phyloP scores from a whole-genome alignment of 306 rosid genomes.

The Corylus heterophylla region DNA sequence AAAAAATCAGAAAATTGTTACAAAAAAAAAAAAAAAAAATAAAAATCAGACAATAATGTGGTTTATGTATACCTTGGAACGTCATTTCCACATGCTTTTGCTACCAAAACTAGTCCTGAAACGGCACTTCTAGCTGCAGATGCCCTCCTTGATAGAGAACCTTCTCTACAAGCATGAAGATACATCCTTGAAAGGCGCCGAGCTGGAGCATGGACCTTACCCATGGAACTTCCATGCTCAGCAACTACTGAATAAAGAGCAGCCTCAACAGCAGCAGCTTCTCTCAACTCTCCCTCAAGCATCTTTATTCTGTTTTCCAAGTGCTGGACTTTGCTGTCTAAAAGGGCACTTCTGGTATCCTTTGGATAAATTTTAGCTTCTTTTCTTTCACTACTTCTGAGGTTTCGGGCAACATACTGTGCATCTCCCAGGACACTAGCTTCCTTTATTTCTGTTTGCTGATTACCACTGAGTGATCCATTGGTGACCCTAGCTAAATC shows the following conservation, averaged over 20 bases:
- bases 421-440: conserved; percentile 46
- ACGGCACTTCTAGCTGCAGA: conserved; percentile 89
- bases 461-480: conserved; percentile 41
- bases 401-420: conserved; percentile 43
- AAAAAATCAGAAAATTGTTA: conserved; percentile 11
- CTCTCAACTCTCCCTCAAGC: conserved; percentile 96
- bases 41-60: conserved; percentile 13
- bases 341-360: conserved; percentile 59
- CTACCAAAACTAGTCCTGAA: conserved; percentile 88
- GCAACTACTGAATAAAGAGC: conserved; percentile 88
- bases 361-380: conserved; percentile 72
- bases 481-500: conserved; percentile 48
- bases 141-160: conserved; percentile 55
- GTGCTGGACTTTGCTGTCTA: conserved; percentile 67
- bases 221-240: conserved; percentile 98
- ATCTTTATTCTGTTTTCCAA: conserved; percentile 73
- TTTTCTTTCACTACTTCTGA: conserved; percentile 55
- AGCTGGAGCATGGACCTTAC: conserved; percentile 98
- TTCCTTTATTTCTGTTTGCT: conserved; percentile 49
- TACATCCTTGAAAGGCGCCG: conserved; percentile 91
- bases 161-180: conserved; percentile 84
- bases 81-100: conserved; percentile 98
- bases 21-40: no score
- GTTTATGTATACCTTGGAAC: conserved; percentile 73
- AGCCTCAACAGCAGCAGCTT: conserved; percentile 90